These are phyloP conservation scores for Clavispora carvajalis DNA, from an alignment of 805 yeast genomes.

Conservation along the genomic window DNA sequence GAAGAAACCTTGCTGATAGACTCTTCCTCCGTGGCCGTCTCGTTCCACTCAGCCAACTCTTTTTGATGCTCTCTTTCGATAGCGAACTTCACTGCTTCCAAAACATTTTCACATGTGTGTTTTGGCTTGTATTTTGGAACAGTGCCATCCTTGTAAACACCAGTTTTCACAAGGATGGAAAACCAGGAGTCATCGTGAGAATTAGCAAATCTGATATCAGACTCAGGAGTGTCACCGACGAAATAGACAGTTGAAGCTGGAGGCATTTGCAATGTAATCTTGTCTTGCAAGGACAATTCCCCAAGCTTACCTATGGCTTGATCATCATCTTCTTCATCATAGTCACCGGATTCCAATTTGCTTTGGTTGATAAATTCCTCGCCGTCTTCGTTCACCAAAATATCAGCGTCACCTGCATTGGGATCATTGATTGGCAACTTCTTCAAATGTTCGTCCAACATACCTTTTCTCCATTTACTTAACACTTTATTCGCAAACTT, in stretches of 20 bases:
- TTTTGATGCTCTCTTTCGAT: slow-evolving; percentile 72
- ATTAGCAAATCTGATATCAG: slow-evolving; percentile 83
- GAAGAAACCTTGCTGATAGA: slow-evolving; percentile 20
- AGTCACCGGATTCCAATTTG: slow-evolving; percentile 33
- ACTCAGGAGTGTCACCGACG: slow-evolving; percentile 88
- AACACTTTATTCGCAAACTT: slow-evolving; percentile 76
- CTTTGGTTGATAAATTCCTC: slow-evolving; percentile 41
- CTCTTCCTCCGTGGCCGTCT: slow-evolving; percentile 33
- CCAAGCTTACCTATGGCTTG: slow-evolving; percentile 19
- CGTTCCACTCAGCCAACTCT: slow-evolving; percentile 74
- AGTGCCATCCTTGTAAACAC: slow-evolving; percentile 79
- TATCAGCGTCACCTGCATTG: slow-evolving; percentile 37
- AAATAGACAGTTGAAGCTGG: slow-evolving; percentile 84
- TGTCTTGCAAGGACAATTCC: slow-evolving; percentile 24
- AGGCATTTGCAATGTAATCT: slow-evolving; percentile 55
- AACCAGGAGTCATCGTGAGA: slow-evolving; percentile 82
- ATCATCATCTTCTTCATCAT: slow-evolving; percentile 25
- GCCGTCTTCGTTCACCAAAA: slow-evolving; percentile 39
- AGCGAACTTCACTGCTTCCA: slow-evolving; percentile 79
- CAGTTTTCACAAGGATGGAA: slow-evolving; percentile 80
- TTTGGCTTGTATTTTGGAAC: slow-evolving; percentile 76
- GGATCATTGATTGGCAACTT: slow-evolving; percentile 42
- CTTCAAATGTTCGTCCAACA: slow-evolving; percentile 68
- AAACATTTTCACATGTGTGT: slow-evolving; percentile 63
- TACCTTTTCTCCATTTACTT: slow-evolving; percentile 72